Conservation (phyloP, 305 asterid genomes). For the Stenogyne calaminthoides region DNA sequence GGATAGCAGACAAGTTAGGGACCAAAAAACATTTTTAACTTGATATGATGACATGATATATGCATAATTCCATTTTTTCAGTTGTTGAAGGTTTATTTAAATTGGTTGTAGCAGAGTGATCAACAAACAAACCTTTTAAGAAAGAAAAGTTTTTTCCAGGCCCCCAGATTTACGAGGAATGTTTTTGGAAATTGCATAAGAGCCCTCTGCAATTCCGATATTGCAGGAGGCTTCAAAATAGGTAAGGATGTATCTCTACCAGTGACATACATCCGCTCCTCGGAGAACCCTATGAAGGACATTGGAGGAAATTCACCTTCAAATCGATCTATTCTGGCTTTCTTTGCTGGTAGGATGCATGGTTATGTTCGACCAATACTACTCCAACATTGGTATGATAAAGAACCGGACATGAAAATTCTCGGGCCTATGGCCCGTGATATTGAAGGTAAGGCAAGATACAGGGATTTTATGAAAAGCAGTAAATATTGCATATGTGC, state of each 20-base stretch:
- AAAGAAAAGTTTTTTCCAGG: constrained; percentile 33
- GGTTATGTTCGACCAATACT: constrained; percentile 55
- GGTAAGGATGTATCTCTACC: constrained; percentile 67
- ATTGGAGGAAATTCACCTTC: constrained; percentile 50
- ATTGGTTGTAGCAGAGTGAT: neutral
- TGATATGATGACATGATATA: neutral
- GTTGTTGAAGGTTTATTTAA: neutral
- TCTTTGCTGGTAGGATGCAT: constrained; percentile 63
- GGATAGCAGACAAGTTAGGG: too few relatives aligned
- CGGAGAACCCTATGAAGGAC: constrained; percentile 51
- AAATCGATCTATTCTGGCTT: constrained; percentile 44
- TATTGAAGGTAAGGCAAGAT: constrained; percentile 51
- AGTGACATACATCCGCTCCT: constrained; percentile 51
- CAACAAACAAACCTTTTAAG: constrained; percentile 14
- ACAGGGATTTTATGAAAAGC: constrained; percentile 57
- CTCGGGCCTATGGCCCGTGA: constrained; percentile 61
- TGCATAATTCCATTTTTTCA: neutral
- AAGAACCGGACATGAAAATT: constrained; percentile 55
- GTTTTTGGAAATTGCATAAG: constrained; percentile 42
- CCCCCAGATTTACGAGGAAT: constrained; percentile 42
- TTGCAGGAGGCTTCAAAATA: constrained; percentile 57
- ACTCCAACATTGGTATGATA: constrained; percentile 47
- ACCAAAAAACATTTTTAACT: too few relatives aligned
- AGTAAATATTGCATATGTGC: constrained; percentile 70
- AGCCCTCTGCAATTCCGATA: constrained; percentile 60